Evolutionary conservation across 306 rosid species (phyloP).

Genomic region (Geum urbanum): DNA sequence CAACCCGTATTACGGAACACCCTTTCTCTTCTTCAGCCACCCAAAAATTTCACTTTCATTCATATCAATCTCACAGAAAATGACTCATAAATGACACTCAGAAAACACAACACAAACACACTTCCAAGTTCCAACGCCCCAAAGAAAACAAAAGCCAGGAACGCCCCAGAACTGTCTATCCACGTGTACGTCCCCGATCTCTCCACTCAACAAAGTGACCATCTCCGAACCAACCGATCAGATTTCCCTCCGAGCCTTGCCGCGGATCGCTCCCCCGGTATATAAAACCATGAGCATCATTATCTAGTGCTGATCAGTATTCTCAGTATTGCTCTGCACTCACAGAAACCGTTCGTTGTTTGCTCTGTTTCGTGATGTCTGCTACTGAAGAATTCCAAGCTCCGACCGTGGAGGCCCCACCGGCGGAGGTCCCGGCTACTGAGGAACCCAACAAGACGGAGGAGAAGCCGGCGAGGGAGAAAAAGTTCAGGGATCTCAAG

Average conservation of each 20-base stretch:
- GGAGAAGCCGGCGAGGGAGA: constrained; percentile 44
- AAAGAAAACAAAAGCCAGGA: constrained; percentile 13
- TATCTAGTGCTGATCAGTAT: fast-evolving
- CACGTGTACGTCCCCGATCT: constrained; percentile 56
- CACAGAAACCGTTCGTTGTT: not conserved
- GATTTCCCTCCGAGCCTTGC: not conserved
- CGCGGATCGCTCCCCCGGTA: constrained; percentile 30
- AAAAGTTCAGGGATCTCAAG: constrained; percentile 40
- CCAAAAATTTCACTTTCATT: not conserved
- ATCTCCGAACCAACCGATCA: constrained; percentile 42
- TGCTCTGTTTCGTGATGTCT: constrained; percentile 36
- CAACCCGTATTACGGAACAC: constrained; percentile 29
- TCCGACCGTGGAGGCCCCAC: constrained; percentile 27
- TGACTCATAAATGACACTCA: not conserved
- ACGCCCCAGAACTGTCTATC: constrained; percentile 21
- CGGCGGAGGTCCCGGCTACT: constrained; percentile 24
- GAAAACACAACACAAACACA: constrained; percentile 38
- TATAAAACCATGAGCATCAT: constrained; percentile 12
- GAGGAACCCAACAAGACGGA: constrained; percentile 33
- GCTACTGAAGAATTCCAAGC: constrained; percentile 32
- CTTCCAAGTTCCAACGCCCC: not conserved
- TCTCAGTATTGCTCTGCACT: not conserved
- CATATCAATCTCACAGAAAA: constrained; percentile 16
- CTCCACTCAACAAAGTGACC: constrained; percentile 30
- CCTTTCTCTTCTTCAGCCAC: not conserved